Conservation (phyloP, 495 filamentous ascomycete genomes). For the Hypoxylon fragiforme region DNA sequence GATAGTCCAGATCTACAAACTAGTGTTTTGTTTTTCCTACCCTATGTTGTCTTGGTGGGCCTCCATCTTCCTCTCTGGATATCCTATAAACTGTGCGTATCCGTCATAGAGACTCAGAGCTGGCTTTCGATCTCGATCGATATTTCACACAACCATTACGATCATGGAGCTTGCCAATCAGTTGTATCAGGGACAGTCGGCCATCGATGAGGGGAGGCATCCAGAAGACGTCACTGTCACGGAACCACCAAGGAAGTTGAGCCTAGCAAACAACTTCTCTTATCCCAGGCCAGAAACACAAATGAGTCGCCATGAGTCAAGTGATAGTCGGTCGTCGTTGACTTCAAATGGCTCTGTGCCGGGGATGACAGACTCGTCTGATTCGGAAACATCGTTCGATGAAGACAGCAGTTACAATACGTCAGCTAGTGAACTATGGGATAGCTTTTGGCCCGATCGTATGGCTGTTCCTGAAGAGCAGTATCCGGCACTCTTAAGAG, state of each 20-base stretch:
- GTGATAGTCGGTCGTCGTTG: slow-evolving; percentile 31
- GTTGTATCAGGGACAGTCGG: slow-evolving; percentile 9
- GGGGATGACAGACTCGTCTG: slow-evolving; percentile 39
- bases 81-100: slow-evolving; percentile 35
- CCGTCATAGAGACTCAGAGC: slow-evolving; percentile 31
- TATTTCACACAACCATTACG: slow-evolving; percentile 8
- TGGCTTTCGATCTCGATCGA: slow-evolving; percentile 19
- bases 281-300: slow-evolving; percentile 27
- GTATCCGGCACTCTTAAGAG: slow-evolving; percentile 23
- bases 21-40: slow-evolving; percentile 13
- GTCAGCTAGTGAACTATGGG: slow-evolving; percentile 35
- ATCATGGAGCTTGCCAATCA: slow-evolving; percentile 34
- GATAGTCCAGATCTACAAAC: slow-evolving; percentile 24
- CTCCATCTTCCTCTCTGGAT: slow-evolving; percentile 16
- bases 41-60: slow-evolving; percentile 20
- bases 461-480: slow-evolving; percentile 16
- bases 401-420: slow-evolving; percentile 34
- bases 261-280: slow-evolving; percentile 32
- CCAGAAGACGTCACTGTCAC: slow-evolving; percentile 9
- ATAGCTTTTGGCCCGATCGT: slow-evolving; percentile 37
- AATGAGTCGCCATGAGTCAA: slow-evolving; percentile 33
- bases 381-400: slow-evolving; percentile 37
- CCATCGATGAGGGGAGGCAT: slow-evolving; percentile 1
- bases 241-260: slow-evolving; percentile 17
- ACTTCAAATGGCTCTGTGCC: slow-evolving; percentile 33